Conservation (phyloP, 2,329 filamentous ascomycete genomes). For the Colletotrichum falcatum region DNA sequence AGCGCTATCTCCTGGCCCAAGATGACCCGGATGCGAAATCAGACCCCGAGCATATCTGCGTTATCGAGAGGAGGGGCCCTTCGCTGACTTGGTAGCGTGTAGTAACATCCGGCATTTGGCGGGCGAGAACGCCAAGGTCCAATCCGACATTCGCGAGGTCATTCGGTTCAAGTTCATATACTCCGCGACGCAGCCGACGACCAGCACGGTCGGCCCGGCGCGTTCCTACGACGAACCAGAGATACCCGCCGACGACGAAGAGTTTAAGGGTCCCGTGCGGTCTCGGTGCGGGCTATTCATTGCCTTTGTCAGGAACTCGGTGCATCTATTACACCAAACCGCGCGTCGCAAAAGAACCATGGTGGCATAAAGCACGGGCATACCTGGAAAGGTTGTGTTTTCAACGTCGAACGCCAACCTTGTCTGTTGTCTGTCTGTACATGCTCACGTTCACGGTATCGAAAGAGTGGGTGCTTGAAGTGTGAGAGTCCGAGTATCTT, state of each 20-base stretch:
- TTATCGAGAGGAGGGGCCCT: neutral
- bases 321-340: neutral
- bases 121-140: constrained; percentile 13
- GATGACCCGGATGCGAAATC: neutral
- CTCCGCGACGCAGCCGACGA: neutral
- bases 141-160: constrained; percentile 19
- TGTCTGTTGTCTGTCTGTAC: neutral
- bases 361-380: neutral
- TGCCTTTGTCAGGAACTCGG: neutral
- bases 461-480: neutral
- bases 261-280: neutral
- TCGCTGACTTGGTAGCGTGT: neutral
- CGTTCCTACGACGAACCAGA: neutral
- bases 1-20: neutral
- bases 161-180: constrained; percentile 16
- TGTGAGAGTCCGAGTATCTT: neutral
- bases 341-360: neutral
- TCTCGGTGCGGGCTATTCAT: neutral
- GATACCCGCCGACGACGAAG: neutral
- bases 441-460: neutral
- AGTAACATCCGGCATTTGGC: neutral
- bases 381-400: neutral
- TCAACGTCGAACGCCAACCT: neutral
- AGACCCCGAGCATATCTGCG: neutral
- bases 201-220: neutral